A percentile compares a stretch with the other conserved stretches of the same genome.
Evolutionary conservation across 2,329 filamentous ascomycete species (phyloP).

Genomic region (Verticillium dahliae): DNA sequence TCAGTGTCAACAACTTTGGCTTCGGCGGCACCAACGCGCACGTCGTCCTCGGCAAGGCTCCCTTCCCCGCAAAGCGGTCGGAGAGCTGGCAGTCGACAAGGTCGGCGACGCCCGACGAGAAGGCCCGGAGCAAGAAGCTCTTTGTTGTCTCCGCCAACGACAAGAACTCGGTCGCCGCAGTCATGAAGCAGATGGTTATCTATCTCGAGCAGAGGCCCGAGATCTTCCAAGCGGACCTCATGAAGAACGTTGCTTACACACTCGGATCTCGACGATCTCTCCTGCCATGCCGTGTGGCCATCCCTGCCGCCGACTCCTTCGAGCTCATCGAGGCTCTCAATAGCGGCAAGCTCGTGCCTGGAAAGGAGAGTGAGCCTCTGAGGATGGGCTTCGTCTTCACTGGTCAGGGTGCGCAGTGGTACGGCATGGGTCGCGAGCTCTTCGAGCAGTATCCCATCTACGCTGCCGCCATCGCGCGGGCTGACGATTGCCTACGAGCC

Average conservation of each 20-base stretch:
- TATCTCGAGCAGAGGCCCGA: constrained; percentile 34
- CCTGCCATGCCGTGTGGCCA: constrained; percentile 14
- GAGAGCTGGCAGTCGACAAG: background rate
- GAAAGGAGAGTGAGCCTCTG: constrained; percentile 25
- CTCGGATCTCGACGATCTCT: constrained; percentile 17
- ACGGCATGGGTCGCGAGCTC: constrained; percentile 12
- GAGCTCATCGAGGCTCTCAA: constrained; percentile 24
- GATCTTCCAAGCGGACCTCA: constrained; percentile 14
- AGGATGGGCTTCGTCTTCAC: constrained; percentile 10
- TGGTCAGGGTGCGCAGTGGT: constrained; percentile 13
- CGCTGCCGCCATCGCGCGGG: constrained; percentile 5
- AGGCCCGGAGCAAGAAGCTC: constrained; percentile 15
- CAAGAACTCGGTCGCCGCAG: constrained; percentile 7
- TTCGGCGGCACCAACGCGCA: constrained; percentile 19
- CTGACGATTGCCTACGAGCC: constrained; percentile 8
- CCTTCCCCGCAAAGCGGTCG: constrained; percentile 5
- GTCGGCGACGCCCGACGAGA: constrained; percentile 21
- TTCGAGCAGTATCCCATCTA: constrained; percentile 7
- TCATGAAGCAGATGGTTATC: constrained; percentile 24
- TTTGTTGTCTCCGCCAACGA: constrained; percentile 7
- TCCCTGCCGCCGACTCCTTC: constrained; percentile 1
- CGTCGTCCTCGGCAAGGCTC: constrained; percentile 9
- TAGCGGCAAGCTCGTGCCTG: constrained; percentile 23
- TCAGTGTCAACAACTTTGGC: constrained; percentile 20
- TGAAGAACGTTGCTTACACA: constrained; percentile 8